Evolutionary conservation across 2,329 filamentous ascomycete genomes (phyloP).

Genomic region (Phoma herbarum): DNA sequence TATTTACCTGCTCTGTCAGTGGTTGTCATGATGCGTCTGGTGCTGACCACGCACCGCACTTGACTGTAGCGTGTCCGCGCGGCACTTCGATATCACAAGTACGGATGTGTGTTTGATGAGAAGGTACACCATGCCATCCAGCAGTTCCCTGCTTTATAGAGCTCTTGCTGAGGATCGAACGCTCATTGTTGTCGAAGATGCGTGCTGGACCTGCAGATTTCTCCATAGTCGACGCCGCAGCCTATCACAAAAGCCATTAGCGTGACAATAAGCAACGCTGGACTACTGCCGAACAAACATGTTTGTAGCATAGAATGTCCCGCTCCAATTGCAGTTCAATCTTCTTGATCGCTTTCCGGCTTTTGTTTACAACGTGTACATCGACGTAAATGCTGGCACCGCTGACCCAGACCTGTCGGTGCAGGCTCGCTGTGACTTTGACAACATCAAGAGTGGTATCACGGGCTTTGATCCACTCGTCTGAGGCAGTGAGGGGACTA

Average conservation of each 20-base stretch:
- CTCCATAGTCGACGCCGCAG: conserved; percentile 59
- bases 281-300: conserved; percentile 44
- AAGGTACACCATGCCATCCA: conserved; percentile 59
- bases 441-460: conserved; percentile 55
- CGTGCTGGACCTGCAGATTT: conserved; percentile 61
- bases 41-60: conserved; percentile 52
- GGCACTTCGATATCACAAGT: conserved; percentile 62
- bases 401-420: conserved; percentile 67
- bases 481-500: conserved; percentile 60
- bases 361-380: conserved; percentile 61
- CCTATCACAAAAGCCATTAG: conserved; percentile 45
- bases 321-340: conserved; percentile 63
- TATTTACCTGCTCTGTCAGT: conserved; percentile 57
- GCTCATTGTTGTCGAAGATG: conserved; percentile 62
- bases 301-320: conserved; percentile 61
- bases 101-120: conserved; percentile 57
- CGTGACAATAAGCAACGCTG: neutral
- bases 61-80: conserved; percentile 61
- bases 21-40: neutral
- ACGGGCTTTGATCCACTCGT: conserved; percentile 56
- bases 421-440: conserved; percentile 61
- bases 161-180: conserved; percentile 56
- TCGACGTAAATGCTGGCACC: conserved; percentile 65
- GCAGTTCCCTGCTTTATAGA: conserved; percentile 54
- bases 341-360: conserved; percentile 58